Conservation (phyloP, 1,284 basidiomycete species). For the Ceratobasidium papillatum region DNA sequence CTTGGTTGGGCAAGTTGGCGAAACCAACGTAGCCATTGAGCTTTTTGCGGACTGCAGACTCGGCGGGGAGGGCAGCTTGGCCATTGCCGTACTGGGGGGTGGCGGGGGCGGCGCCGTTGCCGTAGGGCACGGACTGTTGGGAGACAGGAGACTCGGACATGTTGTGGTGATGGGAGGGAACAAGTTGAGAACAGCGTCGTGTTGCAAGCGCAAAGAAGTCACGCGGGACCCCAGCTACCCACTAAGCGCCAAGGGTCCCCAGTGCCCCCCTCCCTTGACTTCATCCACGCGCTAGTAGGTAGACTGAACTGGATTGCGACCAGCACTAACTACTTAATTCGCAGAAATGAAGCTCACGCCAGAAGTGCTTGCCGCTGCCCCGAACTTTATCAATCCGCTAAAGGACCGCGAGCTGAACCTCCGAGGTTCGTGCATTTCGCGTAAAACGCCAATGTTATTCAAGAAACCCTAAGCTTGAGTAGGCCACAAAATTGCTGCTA, state of each 20-base stretch:
- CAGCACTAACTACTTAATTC: background rate
- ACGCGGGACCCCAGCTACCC: conserved; percentile 24
- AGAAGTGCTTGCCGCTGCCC: conserved; percentile 82
- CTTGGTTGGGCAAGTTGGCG: conserved; percentile 96
- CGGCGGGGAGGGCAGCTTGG: conserved; percentile 23
- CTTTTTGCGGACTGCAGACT: conserved; percentile 82
- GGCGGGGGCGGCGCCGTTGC: conserved; percentile 27
- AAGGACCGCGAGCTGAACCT: conserved; percentile 96
- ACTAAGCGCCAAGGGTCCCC: conserved; percentile 32
- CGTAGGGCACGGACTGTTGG: conserved; percentile 41
- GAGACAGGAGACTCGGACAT: conserved; percentile 40
- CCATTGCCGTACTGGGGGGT: conserved; percentile 27
- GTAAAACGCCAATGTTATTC: conserved; percentile 40
- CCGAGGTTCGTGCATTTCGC: conserved; percentile 70
- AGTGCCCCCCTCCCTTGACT: conserved; percentile 2
- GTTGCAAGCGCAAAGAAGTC: conserved; percentile 39
- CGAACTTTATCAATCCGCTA: conserved; percentile 84
- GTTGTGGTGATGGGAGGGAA: conserved; percentile 25
- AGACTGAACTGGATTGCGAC: background rate
- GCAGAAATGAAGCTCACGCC: conserved; percentile 86
- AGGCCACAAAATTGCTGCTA: conserved; percentile 97
- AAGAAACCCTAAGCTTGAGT: conserved; percentile 45
- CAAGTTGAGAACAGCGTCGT: conserved; percentile 22
- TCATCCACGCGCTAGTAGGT: conserved; percentile 10
- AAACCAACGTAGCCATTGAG: conserved; percentile 89